Conservation (phyloP, 2,329 filamentous ascomycete genomes). For the Alternaria gansuensis region DNA sequence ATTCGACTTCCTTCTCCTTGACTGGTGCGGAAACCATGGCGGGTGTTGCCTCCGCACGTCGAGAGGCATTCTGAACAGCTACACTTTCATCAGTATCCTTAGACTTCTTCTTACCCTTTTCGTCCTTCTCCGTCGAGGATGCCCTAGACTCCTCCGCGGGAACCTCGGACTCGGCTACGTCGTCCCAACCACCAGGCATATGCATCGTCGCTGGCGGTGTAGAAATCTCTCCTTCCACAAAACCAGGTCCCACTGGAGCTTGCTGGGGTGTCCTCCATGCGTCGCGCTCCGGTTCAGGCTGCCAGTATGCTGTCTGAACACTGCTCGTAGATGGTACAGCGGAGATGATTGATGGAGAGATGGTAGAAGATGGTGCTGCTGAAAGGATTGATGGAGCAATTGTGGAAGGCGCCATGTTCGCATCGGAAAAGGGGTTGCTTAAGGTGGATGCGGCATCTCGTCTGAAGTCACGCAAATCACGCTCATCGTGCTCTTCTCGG, state of each 20-base stretch:
- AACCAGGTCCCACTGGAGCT: constrained; percentile 41
- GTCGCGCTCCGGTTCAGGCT: constrained; percentile 56
- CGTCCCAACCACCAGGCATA: constrained; percentile 70
- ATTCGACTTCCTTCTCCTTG: constrained; percentile 42
- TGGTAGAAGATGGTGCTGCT: constrained; percentile 33
- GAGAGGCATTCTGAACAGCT: constrained; percentile 31
- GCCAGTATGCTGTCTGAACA: constrained; percentile 50
- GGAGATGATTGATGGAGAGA: constrained; percentile 15
- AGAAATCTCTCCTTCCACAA: constrained; percentile 48
- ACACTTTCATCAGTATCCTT: constrained; percentile 36
- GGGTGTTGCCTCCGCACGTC: constrained; percentile 21
- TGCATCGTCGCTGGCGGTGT: constrained; percentile 67
- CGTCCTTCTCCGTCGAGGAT: constrained; percentile 31
- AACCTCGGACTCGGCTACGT: constrained; percentile 39
- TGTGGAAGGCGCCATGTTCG: constrained; percentile 34
- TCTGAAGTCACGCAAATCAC: constrained; percentile 21
- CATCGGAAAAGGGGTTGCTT: constrained; percentile 44
- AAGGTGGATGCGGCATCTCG: constrained; percentile 5
- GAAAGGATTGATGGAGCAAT: constrained; percentile 33
- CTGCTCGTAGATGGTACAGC: constrained; percentile 33
- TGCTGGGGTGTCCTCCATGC: constrained; percentile 27
- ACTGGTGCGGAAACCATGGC: constrained; percentile 18
- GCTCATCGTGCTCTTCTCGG: constrained; percentile 30
- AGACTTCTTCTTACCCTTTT: constrained; percentile 41
- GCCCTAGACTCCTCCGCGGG: constrained; percentile 29